Evolutionary conservation across 306 rosid genomes (phyloP).

Genomic region (Bauhinia variegata): DNA sequence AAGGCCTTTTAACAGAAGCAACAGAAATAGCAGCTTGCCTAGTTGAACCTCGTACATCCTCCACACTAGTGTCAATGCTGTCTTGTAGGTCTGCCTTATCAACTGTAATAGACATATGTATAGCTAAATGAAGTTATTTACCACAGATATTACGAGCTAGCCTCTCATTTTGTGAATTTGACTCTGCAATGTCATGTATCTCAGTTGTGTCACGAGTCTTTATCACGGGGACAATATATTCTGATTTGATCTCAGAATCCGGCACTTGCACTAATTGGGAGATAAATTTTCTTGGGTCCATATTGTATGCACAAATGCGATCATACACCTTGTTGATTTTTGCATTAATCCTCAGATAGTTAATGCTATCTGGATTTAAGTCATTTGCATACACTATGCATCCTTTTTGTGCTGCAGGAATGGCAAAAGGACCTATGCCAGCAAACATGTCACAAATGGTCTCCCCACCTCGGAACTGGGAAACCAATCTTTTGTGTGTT

Average conservation of each 20-base stretch:
- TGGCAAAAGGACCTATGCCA: conserved; percentile 95
- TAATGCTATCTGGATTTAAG: conserved; percentile 82
- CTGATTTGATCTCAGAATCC: conserved; percentile 45
- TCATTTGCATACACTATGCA: conserved; percentile 92
- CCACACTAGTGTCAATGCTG: conserved; percentile 32
- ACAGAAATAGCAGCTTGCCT: conserved; percentile 46
- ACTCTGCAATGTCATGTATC: conserved; percentile 39
- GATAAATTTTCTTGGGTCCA: conserved; percentile 90
- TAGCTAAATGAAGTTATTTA: conserved; percentile 19
- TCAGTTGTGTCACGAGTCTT: conserved; percentile 45
- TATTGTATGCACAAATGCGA: conserved; percentile 60
- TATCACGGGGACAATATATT: conserved; percentile 26
- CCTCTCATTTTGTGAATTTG: conserved; percentile 48
- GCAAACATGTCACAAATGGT: conserved; percentile 90
- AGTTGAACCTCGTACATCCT: conserved; percentile 39
- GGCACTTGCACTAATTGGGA: conserved; percentile 68
- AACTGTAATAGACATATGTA: conserved; percentile 53
- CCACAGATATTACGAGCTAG: conserved; percentile 47
- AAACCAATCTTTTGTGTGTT: conserved; percentile 83
- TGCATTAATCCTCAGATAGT: conserved; percentile 80
- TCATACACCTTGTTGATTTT: conserved; percentile 75
- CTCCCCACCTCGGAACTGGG: conserved; percentile 80
- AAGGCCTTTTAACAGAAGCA: conserved; percentile 74
- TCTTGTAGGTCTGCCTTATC: conserved; percentile 50
- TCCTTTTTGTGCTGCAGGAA: conserved; percentile 96